These are phyloP conservation scores for Suhomyces panamericanus DNA, from an alignment of 1,139 yeast species.

Conservation along the genomic window DNA sequence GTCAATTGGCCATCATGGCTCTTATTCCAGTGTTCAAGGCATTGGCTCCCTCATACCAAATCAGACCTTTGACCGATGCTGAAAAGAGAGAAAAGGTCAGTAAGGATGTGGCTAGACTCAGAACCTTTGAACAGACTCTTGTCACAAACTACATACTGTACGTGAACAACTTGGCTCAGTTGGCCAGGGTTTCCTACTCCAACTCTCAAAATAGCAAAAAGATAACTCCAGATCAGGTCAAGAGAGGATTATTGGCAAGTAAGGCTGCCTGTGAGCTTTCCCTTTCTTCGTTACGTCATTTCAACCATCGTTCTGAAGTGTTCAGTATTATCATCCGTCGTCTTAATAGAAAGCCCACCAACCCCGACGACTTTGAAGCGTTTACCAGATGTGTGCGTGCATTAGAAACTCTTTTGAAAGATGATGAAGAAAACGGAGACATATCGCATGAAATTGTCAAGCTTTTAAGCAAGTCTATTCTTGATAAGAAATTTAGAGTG, in stretches of 20 bases:
- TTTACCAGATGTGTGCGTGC: conserved; percentile 64
- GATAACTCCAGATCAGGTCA: conserved; percentile 37
- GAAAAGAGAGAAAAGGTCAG: conserved; percentile 83
- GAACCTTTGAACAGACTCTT: conserved; percentile 78
- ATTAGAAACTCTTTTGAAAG: conserved; percentile 61
- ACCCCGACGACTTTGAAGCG: conserved; percentile 44
- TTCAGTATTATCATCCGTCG: conserved; percentile 66
- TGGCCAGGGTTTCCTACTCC: conserved; percentile 40
- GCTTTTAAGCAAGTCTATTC: conserved; percentile 66
- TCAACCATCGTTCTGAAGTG: conserved; percentile 77
- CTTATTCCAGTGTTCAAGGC: conserved; percentile 82
- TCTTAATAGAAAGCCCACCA: conserved; percentile 55
- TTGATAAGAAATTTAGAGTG: conserved; percentile 72
- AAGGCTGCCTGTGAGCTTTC: conserved; percentile 79
- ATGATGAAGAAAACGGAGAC: conserved; percentile 78
- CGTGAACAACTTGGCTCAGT: conserved; percentile 52
- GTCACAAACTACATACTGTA: conserved; percentile 71
- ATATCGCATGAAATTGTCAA: conserved; percentile 73
- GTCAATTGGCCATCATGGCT: conserved; percentile 75
- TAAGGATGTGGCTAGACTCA: conserved; percentile 72
- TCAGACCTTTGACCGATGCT: conserved; percentile 75
- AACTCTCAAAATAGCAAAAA: conserved; percentile 44
- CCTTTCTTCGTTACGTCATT: conserved; percentile 65
- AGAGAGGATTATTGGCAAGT: conserved; percentile 59
- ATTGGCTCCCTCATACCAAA: conserved; percentile 84